Percentiles rank a stretch among this genome's conserved stretches.
These are phyloP conservation scores for Zasmidium cellare DNA, from an alignment of 2,329 filamentous ascomycete species.

Conservation along the genomic window DNA sequence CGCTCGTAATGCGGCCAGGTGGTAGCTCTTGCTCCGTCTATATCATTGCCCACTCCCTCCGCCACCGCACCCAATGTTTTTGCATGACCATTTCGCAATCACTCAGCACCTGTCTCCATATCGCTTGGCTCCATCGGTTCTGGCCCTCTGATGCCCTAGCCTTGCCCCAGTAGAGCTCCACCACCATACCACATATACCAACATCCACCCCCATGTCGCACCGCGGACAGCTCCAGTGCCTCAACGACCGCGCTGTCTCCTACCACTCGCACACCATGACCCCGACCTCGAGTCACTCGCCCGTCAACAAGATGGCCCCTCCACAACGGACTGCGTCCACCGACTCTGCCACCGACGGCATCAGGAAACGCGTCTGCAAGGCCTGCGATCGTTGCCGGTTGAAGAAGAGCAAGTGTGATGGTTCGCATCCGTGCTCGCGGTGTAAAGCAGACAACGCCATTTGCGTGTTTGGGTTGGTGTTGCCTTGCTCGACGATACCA, in stretches of 20 bases:
- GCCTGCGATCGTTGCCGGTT: slow-evolving; percentile 65
- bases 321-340: slow-evolving; percentile 25
- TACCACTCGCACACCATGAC: slow-evolving; percentile 26
- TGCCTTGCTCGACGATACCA: neutral
- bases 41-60: slow-evolving; percentile 12
- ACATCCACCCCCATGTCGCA: slow-evolving; percentile 17
- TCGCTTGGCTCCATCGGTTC: neutral
- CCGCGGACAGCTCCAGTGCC: slow-evolving; percentile 21
- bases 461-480: slow-evolving; percentile 58
- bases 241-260: slow-evolving; percentile 18
- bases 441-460: slow-evolving; percentile 65
- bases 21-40: slow-evolving; percentile 8
- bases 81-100: neutral
- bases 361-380: slow-evolving; percentile 64
- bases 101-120: neutral
- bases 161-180: slow-evolving; percentile 1
- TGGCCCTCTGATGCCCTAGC: neutral
- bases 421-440: slow-evolving; percentile 60
- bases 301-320: slow-evolving; percentile 24
- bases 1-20: slow-evolving; percentile 6
- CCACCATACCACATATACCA: neutral
- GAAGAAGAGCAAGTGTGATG: slow-evolving; percentile 70
- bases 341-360: slow-evolving; percentile 29
- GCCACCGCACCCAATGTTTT: neutral
- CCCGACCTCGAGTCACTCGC: slow-evolving; percentile 19